Conservation (phyloP, 2,329 filamentous ascomycete species). For the Amesomyces nigricolor region DNA sequence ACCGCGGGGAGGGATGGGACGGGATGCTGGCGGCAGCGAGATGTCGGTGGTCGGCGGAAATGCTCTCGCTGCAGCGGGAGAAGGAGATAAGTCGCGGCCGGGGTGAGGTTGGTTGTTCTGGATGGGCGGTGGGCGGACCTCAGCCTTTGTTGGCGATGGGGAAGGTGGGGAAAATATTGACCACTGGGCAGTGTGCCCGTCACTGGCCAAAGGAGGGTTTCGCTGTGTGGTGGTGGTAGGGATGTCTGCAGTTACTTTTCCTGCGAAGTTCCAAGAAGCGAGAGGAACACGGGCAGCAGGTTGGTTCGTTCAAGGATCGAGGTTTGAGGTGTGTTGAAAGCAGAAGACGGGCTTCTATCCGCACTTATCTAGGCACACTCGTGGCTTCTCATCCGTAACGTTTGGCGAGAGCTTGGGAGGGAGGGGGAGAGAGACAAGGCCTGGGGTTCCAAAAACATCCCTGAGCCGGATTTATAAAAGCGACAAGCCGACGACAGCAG, state of each 20-base stretch:
- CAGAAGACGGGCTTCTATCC: background rate
- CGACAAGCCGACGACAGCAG: background rate
- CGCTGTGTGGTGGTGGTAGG: slow-evolving; percentile 7
- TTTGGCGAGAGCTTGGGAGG: slow-evolving; percentile 8
- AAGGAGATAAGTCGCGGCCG: slow-evolving; percentile 8
- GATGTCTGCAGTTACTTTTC: slow-evolving; percentile 5
- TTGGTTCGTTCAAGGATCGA: slow-evolving; percentile 8
- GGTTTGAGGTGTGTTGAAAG: background rate
- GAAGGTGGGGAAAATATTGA: slow-evolving; percentile 21
- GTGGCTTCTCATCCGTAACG: slow-evolving; percentile 5
- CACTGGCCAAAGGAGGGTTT: slow-evolving; percentile 6
- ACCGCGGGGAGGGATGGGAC: background rate
- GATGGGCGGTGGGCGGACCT: slow-evolving; percentile 16
- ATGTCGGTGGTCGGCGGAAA: slow-evolving; percentile 14
- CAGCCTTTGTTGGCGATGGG: slow-evolving; percentile 19
- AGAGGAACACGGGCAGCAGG: slow-evolving; percentile 7
- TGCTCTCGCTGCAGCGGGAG: slow-evolving; percentile 14
- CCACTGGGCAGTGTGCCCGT: slow-evolving; percentile 16
- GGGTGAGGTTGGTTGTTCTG: slow-evolving; percentile 1
- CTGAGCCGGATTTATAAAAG: slow-evolving; percentile 2
- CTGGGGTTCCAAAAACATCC: slow-evolving; percentile 6
- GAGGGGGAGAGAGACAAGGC: slow-evolving; percentile 3
- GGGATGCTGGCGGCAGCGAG: slow-evolving; percentile 11
- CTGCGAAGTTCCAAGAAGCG: background rate
- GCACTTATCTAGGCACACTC: background rate